Base-by-base conservation (phyloP, 2,329 filamentous ascomycete genomes). In the Ceratocystis cubensis region DNA sequence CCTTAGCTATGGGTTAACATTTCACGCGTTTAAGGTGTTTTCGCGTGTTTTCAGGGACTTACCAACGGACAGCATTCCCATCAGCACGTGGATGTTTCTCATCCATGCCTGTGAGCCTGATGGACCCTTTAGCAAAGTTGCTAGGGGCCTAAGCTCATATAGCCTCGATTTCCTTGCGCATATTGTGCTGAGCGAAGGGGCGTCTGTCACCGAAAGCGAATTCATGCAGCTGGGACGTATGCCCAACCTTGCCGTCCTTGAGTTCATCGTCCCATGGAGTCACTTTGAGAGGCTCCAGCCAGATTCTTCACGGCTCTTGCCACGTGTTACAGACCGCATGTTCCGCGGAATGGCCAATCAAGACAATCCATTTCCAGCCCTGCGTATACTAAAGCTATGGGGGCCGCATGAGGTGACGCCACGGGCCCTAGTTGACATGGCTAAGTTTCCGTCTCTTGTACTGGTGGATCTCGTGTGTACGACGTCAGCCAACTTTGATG, bases 321-420 rank as follows among this genome's bases (percentile, higher is more conserved):
- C 77, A 5, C 72, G 73, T 2, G 70, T 81, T 5, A 78, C 70
- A 48, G 80, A 83, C 69, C 74, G 78, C 5, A 73, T 82, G 2
- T 66, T 82, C 22, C 74, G 76, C 44, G 76, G 76, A 25, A 82
- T 80, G 79, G 75, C 76, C 0, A 74, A 76, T 59, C 72, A 73
- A 45, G 69, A 73, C 0, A 70, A 75, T 7, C 75, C 79, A 0
- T 83, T 83, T 45, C 79, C 80, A 0, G 57, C 76, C 3, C 74
- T 83, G 53, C 75, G 80, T 3, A 72, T 82, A 17, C 71, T 83
- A 53, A 75, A 76, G 33, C 75, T 82, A 15, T 77, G 77, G 76
- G 76, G 78, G 0, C 22, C 33, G 10, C 70, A 75, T 25, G 73
- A 75, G 2, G 75, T 75, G 0, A 78, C 79, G 0, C 70, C 72